Evolutionary conservation across 208 protist genomes (phyloP).

Genomic region (Plasmodiophora brassicae): DNA sequence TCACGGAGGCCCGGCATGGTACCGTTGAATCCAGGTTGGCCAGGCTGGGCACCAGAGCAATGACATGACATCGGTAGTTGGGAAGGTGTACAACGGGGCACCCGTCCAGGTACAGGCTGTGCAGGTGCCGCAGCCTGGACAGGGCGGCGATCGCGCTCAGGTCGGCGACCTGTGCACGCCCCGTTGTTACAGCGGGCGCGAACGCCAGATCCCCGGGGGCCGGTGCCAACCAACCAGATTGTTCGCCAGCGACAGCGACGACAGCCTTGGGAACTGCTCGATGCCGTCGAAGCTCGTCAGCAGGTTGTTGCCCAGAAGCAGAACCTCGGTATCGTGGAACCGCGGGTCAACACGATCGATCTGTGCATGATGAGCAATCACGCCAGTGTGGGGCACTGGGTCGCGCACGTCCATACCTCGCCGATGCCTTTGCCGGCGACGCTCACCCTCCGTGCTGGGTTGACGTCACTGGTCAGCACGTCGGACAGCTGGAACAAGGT

Average conservation of each 20-base stretch:
- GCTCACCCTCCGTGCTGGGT: too few relatives aligned
- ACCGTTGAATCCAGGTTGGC: background rate
- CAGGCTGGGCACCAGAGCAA: background rate
- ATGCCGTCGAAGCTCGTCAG: background rate
- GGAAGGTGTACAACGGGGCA: background rate
- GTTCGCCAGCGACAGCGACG: background rate
- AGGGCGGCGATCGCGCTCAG: background rate
- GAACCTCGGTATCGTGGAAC: background rate
- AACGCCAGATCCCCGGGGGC: too few relatives aligned
- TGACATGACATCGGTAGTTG: background rate
- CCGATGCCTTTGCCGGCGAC: too few relatives aligned
- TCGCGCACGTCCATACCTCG: too few relatives aligned
- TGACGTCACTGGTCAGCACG: too few relatives aligned
- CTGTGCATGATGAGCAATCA: too few relatives aligned
- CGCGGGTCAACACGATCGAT: background rate
- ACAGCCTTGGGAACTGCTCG: background rate
- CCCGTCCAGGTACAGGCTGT: background rate
- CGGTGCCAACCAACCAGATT: background rate
- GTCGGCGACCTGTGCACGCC: background rate
- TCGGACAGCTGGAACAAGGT: too few relatives aligned
- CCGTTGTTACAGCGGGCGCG: background rate
- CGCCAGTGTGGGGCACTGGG: too few relatives aligned
- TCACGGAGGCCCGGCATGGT: background rate
- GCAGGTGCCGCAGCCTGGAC: background rate
- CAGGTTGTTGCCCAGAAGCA: background rate